Percentiles rank a stretch among this genome's conserved stretches.
phyloP scores from a whole-genome alignment of 352 stramenopile genomes.

The Phytopythium delawarense region DNA sequence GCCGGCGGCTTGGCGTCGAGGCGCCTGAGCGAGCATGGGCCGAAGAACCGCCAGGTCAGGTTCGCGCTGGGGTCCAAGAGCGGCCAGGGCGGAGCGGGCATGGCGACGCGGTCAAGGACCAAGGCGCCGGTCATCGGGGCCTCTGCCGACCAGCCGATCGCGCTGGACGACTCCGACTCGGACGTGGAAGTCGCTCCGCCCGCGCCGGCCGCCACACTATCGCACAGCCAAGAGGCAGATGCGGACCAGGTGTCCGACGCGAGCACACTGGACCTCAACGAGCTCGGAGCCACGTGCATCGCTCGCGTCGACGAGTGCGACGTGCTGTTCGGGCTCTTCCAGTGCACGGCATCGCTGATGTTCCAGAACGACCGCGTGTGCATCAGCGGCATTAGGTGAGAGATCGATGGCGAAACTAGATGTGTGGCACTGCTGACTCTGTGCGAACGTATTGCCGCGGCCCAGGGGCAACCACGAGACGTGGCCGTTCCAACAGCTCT shows the following conservation, averaged over 20 bases:
- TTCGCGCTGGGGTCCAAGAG: neutral
- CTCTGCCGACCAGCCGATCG: slow-evolving; percentile 42
- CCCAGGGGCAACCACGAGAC: slow-evolving; percentile 2
- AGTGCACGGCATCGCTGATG: slow-evolving; percentile 26
- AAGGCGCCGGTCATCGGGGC: slow-evolving; percentile 3
- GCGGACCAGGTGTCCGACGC: slow-evolving; percentile 9
- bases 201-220: neutral
- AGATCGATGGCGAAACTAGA: neutral
- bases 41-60: slow-evolving; percentile 10
- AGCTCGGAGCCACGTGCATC: slow-evolving; percentile 12
- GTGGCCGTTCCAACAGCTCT: slow-evolving; percentile 3
- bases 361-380: slow-evolving; percentile 32
- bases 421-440: neutral
- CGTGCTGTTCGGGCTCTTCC: slow-evolving; percentile 41
- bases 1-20: neutral
- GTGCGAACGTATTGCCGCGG: neutral
- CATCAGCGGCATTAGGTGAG: slow-evolving; percentile 32
- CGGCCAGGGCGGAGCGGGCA: neutral
- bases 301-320: slow-evolving; percentile 21
- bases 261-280: slow-evolving; percentile 19
- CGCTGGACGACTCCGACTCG: slow-evolving; percentile 41
- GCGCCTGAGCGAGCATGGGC: slow-evolving; percentile 19
- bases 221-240: neutral
- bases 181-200: slow-evolving; percentile 13
- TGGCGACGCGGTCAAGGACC: slow-evolving; percentile 1